A percentile compares a stretch with the other conserved stretches of the same genome.
phyloP scores from a whole-genome alignment of 305 asterid species.

The Fraxinus xanthoxyloides region DNA sequence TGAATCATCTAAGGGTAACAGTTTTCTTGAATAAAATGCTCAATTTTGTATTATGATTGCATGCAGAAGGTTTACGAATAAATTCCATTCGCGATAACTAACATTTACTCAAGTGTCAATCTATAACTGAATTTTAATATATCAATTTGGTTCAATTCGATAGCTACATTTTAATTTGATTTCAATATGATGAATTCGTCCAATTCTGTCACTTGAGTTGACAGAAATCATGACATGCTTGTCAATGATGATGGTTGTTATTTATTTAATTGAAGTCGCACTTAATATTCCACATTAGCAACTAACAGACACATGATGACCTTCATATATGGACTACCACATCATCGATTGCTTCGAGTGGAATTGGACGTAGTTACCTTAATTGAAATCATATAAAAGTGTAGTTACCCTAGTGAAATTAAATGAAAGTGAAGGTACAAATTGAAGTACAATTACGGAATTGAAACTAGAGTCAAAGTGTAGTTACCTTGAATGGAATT shows the following conservation, averaged over 20 bases:
- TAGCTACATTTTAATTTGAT: background rate
- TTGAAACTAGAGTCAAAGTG: too few species aligned
- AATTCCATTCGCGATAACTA: background rate
- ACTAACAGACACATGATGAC: background rate
- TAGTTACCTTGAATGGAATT: background rate
- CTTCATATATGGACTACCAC: too few species aligned
- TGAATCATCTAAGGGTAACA: constrained; percentile 45
- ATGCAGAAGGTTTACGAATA: background rate
- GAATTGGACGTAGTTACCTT: too few species aligned
- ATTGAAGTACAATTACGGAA: too few species aligned
- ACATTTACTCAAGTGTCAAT: background rate
- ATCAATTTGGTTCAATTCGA: background rate
- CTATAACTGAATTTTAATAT: background rate
- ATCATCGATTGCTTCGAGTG: too few species aligned
- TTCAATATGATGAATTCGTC: background rate
- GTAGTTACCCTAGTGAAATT: too few species aligned
- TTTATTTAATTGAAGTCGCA: background rate
- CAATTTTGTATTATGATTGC: background rate
- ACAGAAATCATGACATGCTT: background rate
- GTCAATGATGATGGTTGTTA: background rate
- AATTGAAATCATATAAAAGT: too few species aligned
- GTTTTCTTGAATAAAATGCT: constrained; percentile 11
- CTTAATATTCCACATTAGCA: background rate
- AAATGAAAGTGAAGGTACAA: too few species aligned
- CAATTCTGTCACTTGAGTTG: background rate